These are phyloP conservation scores for Solioccasus polychromus DNA, from an alignment of 768 basidiomycete species.

Conservation along the genomic window DNA sequence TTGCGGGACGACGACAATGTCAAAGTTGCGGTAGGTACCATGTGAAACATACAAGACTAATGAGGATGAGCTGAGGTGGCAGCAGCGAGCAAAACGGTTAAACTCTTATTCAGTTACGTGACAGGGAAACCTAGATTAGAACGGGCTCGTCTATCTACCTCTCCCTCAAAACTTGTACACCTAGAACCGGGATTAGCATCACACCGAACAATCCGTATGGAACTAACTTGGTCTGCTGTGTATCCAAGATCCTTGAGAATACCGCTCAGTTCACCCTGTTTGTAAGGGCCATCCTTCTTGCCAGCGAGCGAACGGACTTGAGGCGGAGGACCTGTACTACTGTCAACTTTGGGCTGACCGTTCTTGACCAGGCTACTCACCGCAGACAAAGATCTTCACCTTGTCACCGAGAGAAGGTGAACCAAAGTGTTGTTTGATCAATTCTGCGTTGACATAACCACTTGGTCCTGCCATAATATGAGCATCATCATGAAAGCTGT, in stretches of 20 bases:
- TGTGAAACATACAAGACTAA: too few relatives aligned
- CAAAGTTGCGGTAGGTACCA: too few relatives aligned
- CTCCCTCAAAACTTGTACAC: conserved; percentile 40
- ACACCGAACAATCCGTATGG: neutral
- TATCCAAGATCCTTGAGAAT: conserved; percentile 88
- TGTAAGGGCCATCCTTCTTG: conserved; percentile 74
- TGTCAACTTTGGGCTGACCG: neutral
- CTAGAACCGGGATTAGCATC: conserved; percentile 18
- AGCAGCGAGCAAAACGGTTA: too few relatives aligned
- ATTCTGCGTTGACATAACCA: conserved; percentile 72
- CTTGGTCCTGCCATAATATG: conserved; percentile 43
- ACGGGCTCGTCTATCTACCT: too few relatives aligned
- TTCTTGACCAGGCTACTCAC: conserved; percentile 38
- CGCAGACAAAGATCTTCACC: conserved; percentile 88
- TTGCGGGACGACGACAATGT: too few relatives aligned
- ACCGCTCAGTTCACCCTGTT: conserved; percentile 82
- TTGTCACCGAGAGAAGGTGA: conserved; percentile 66
- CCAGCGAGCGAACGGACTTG: conserved; percentile 90
- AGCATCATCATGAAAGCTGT: conserved; percentile 2
- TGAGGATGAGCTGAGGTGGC: too few relatives aligned
- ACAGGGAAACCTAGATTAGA: too few relatives aligned
- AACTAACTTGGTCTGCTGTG: conserved; percentile 73
- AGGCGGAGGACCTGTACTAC: conserved; percentile 61
- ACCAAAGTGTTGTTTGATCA: conserved; percentile 73
- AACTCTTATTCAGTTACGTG: too few relatives aligned